phyloP scores from a whole-genome alignment of 768 basidiomycete species.

The Neoboletus magnificus region DNA sequence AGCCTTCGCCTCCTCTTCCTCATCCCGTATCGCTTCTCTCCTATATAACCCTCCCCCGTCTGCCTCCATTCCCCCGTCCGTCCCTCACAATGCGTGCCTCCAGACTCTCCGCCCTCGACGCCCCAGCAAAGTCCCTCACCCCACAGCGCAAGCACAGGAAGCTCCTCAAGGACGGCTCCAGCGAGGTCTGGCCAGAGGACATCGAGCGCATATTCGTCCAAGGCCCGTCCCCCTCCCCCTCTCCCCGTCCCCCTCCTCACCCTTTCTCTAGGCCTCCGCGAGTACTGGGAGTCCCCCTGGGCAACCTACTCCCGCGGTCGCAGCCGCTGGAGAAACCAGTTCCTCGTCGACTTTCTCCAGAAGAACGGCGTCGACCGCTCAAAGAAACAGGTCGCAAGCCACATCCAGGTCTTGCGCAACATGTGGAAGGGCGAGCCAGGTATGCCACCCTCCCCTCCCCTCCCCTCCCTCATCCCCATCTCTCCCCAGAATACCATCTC shows the following conservation, averaged over 20 bases:
- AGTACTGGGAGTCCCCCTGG: conserved; percentile 80
- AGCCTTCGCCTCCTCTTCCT: conserved; percentile 25
- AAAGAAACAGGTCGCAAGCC: conserved; percentile 89
- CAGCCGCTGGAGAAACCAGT: conserved; percentile 81
- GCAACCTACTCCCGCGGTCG: conserved; percentile 77
- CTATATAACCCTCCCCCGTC: conserved; percentile 31
- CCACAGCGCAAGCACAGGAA: conserved; percentile 82
- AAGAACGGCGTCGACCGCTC: conserved; percentile 66
- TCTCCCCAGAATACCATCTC: conserved; percentile 60
- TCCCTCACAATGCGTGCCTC: conserved; percentile 25
- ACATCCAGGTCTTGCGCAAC: conserved; percentile 79
- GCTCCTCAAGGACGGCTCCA: conserved; percentile 75
- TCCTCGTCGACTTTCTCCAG: conserved; percentile 76
- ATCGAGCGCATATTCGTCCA: conserved; percentile 77
- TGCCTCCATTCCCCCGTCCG: not conserved
- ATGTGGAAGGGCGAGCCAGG: conserved; percentile 88
- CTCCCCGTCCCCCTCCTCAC: not conserved
- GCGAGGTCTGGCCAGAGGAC: conserved; percentile 79
- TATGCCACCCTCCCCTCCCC: conserved; percentile 25
- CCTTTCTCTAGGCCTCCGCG: conserved; percentile 52
- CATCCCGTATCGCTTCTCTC: conserved; percentile 22
- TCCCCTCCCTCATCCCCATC: not conserved
- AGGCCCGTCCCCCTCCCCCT: conserved; percentile 38
- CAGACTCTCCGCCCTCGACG: conserved; percentile 18
- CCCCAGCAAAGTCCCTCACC: conserved; percentile 37